Evolutionary conservation across 2,329 filamentous ascomycete species (phyloP), one percentile per base, ranked within the genome.

Genomic region (Fusarium floridanum): DNA sequence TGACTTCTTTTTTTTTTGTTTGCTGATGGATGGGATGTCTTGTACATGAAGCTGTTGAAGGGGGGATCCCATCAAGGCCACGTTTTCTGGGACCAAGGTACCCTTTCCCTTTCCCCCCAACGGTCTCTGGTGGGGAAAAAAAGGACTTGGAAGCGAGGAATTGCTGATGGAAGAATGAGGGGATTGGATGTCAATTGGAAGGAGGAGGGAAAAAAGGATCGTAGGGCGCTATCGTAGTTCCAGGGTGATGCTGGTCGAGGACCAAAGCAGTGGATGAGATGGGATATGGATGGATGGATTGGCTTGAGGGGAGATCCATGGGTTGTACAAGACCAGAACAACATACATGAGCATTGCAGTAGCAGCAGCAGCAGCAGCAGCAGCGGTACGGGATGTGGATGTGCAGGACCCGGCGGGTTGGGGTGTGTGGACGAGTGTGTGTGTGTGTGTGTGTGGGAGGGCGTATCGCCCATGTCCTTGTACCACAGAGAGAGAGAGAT

Each of bases 171-270:
- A 34, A 34, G 37, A 50, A 27, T 20, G 34, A 45, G 62, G 29
- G n/a, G 65, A 37, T 8, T 56, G 55, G 34, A 50, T 60, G 61
- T 72, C 55, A 36, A 61, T 63, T 72, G 61, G 61, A 65, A 62
- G 27, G 50, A 14, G 45, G 64, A 48, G 29, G 29, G 9, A 63
- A 61, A 20, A 62, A 57, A 24, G 45, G 45, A 70, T 66, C 55
- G 27, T 41, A 63, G 29, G 56, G 60, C 50, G 62, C 50, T 53
- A 24, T 65, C 36, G 34, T 27, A n/a, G 56, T 69, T 34, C 71
- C 50, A 61, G 73, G 75, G 68, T 77, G 56, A 77, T 77, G 75
- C 75, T 71, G 74, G 75, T 67, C 66, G 62, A 53, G 67, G 70
- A 74, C 75, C 75, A 69, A 56, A 71, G 71, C 71, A 67, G 71